These are phyloP conservation scores for Diaporthe capsici DNA, from an alignment of 2,329 filamentous ascomycete species.

Conservation along the genomic window DNA sequence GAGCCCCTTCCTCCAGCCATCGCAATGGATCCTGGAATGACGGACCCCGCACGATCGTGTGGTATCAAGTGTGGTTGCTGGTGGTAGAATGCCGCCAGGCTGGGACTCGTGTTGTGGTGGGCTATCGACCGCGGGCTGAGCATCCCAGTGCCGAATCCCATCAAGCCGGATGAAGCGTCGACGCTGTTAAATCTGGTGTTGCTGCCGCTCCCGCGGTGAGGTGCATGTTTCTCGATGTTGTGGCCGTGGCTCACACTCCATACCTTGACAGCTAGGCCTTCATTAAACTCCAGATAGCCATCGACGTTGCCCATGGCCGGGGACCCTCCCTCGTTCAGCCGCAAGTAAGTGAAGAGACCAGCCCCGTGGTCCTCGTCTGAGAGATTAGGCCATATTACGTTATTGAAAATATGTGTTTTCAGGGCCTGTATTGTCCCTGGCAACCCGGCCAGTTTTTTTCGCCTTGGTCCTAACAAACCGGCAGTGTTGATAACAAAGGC, in stretches of 20 bases:
- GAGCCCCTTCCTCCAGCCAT: conserved; percentile 26
- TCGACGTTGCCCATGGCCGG: conserved; percentile 85
- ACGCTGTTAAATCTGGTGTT: conserved; percentile 65
- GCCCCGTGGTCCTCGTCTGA: conserved; percentile 97
- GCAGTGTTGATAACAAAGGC: conserved; percentile 96
- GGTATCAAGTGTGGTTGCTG: conserved; percentile 45
- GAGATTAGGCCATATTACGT: conserved; percentile 96
- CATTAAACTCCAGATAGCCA: conserved; percentile 87
- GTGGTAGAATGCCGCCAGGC: conserved; percentile 44
- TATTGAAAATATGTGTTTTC: conserved; percentile 97
- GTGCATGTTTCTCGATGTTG: conserved; percentile 79
- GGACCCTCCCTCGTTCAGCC: conserved; percentile 90
- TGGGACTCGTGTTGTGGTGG: conserved; percentile 46
- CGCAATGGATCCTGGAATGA: conserved; percentile 33
- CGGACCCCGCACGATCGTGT: conserved; percentile 43
- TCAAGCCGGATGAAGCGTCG: conserved; percentile 56
- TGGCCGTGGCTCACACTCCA: conserved; percentile 92
- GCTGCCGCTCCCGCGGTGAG: conserved; percentile 73
- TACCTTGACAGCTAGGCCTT: conserved; percentile 89
- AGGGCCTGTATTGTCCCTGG: conserved; percentile 92
- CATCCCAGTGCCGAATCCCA: conserved; percentile 42
- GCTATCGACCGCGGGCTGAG: conserved; percentile 47
- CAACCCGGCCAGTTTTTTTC: conserved; percentile 88
- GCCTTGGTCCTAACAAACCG: conserved; percentile 81
- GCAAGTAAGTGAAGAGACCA: conserved; percentile 90